phyloP scores from a whole-genome alignment of 2,329 filamentous ascomycete genomes.

The Beauveria bassiana region DNA sequence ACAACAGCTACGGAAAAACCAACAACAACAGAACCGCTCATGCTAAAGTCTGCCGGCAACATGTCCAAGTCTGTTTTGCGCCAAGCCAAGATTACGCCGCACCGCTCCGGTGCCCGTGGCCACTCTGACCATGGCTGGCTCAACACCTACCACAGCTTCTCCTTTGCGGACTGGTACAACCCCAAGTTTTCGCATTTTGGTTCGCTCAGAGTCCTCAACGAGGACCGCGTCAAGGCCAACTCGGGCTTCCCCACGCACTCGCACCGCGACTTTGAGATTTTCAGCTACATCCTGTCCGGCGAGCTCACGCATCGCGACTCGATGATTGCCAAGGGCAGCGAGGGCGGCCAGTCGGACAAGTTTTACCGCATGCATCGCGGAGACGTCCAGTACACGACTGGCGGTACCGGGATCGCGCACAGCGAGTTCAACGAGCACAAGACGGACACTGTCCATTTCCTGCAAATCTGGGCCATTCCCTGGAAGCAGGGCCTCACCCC shows the following conservation, averaged over 20 bases:
- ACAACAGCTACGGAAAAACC: constrained; percentile 7
- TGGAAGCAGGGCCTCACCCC: constrained; percentile 67
- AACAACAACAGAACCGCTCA: constrained; percentile 13
- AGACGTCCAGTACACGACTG: constrained; percentile 84
- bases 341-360: constrained; percentile 51
- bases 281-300: constrained; percentile 77
- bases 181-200: constrained; percentile 63
- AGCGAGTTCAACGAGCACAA: constrained; percentile 74
- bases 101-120: constrained; percentile 63
- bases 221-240: constrained; percentile 69
- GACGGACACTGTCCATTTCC: constrained; percentile 66
- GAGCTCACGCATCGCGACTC: constrained; percentile 83
- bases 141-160: constrained; percentile 80
- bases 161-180: constrained; percentile 66
- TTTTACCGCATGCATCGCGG: constrained; percentile 68
- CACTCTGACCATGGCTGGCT: constrained; percentile 82
- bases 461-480: constrained; percentile 83
- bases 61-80: constrained; percentile 54
- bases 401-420: constrained; percentile 74
- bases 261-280: constrained; percentile 84
- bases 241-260: constrained; percentile 79
- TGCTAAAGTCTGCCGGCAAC: constrained; percentile 32
- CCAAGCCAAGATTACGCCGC: constrained; percentile 66
- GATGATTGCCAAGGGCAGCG: constrained; percentile 65
- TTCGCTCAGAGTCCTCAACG: constrained; percentile 75